Conservation (phyloP, 345 rosid genomes). For the Dimocarpus longan region DNA sequence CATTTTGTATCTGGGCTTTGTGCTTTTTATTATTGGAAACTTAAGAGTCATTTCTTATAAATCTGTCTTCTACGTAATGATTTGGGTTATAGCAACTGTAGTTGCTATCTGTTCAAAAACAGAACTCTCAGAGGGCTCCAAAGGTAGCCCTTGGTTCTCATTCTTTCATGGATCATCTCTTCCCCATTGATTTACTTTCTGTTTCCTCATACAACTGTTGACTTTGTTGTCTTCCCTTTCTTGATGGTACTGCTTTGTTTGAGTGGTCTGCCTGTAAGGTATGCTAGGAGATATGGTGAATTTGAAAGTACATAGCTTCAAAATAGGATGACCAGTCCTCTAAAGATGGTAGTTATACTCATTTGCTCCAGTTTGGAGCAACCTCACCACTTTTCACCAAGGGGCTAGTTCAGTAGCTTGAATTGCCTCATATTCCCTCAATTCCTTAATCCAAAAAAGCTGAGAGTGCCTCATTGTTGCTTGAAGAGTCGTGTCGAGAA, state of each 20-base stretch:
- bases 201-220: constrained; percentile 33
- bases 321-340: constrained; percentile 16
- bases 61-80: constrained; percentile 20
- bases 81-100: constrained; percentile 48
- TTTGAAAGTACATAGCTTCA: constrained; percentile 40
- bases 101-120: constrained; percentile 32
- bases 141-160: constrained; percentile 48
- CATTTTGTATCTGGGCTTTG: constrained; percentile 36
- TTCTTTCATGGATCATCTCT: constrained; percentile 58
- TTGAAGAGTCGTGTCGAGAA: constrained; percentile 52
- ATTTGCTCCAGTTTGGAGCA: constrained; percentile 52
- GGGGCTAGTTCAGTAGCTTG: constrained; percentile 49
- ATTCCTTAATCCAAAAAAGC: constrained; percentile 65
- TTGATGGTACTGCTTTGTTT: constrained; percentile 35
- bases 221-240: constrained; percentile 46
- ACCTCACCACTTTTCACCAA: constrained; percentile 41
- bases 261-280: constrained; percentile 23
- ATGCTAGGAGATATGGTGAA: constrained; percentile 9
- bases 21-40: constrained; percentile 34
- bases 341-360: constrained; percentile 18
- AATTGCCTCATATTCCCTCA: constrained; percentile 47
- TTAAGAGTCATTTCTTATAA: constrained; percentile 14
- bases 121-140: constrained; percentile 5
- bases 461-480: constrained; percentile 42
- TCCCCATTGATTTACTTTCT: constrained; percentile 29